Evolutionary conservation across 495 filamentous ascomycete species (phyloP), one percentile per base, ranked within the genome.

Genomic region (Neurospora tetrasperma): DNA sequence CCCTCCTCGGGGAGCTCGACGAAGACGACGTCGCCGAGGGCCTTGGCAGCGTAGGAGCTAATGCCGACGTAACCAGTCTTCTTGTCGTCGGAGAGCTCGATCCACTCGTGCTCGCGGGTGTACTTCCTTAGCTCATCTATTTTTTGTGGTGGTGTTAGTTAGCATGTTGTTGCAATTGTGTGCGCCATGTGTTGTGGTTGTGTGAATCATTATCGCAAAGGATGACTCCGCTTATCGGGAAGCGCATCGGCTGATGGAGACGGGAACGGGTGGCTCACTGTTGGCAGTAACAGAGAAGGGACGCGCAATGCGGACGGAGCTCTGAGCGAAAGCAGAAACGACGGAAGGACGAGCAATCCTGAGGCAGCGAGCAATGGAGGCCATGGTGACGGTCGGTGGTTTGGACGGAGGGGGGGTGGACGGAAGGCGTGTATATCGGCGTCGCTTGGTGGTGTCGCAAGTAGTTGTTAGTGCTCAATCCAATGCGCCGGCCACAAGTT

Each of bases 61-160:
- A 99, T 96, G 71, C 96, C 96, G 79, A 98, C 85, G 71, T 83
- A 86, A 78, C 86, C 90, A 11, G 85, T 87, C 77, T 89, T 93
- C 75, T 89, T 88, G 83, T 96, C 90, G 40, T 87, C 88, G 69
- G 88, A 88, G 42, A 97, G 84, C 82, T 97, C 92, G 77, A 99
- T 89, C 96, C 96, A 99, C 86, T 99, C 96, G 86, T 99, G 96
- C 77, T 97, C 96, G 81, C 93, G 90, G 76, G 96, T 98, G 87
- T 96, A 99, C 79, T 91, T 93, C 86, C 96, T 95, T 76, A 90
- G 85, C 75, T 82, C 81, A 75, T 82, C 86, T 88, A 71, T 70
- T 54, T 46, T 7, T 12, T 35, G 35, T 42, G n/a, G 27, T 46
- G 31, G 59, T 70, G 14, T 0, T 62, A 20, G 74, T 78, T 44